Percentiles rank a stretch among this genome's conserved stretches.
These are phyloP conservation scores for Diospyros lotus DNA, from an alignment of 148 eudicot species.

Conservation along the genomic window DNA sequence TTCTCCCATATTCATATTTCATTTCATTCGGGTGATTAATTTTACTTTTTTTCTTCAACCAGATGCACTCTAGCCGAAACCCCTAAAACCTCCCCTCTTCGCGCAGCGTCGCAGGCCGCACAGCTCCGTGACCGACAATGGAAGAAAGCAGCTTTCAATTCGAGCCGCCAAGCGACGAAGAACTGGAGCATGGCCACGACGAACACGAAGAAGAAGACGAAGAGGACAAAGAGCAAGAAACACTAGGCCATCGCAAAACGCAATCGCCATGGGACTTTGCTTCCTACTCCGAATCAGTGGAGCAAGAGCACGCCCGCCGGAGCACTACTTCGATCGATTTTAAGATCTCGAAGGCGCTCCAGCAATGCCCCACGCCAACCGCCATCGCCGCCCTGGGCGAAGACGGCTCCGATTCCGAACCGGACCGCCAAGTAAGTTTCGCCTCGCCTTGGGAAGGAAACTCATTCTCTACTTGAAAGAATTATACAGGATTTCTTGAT, in stretches of 20 bases:
- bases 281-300: slow-evolving; percentile 62
- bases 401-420: slow-evolving; percentile 34
- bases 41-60: too few species aligned
- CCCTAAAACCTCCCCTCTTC: too few species aligned
- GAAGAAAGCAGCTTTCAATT: slow-evolving; percentile 21
- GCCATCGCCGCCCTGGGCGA: slow-evolving; percentile 17
- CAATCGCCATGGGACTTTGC: slow-evolving; percentile 90
- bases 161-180: slow-evolving; percentile 53
- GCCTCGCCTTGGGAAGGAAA: neutral
- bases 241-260: slow-evolving; percentile 7
- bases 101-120: neutral
- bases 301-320: slow-evolving; percentile 74
- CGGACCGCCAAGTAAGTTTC: slow-evolving; percentile 41
- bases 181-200: slow-evolving; percentile 15
- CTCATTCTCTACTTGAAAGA: neutral
- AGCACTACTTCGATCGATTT: slow-evolving; percentile 79
- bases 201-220: slow-evolving; percentile 11
- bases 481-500: neutral
- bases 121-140: neutral
- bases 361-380: slow-evolving; percentile 18
- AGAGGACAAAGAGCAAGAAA: neutral
- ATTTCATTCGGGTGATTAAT: too few species aligned
- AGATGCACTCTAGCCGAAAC: too few species aligned
- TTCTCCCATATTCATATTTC: too few species aligned
- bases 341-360: slow-evolving; percentile 54